Percentiles rank a stretch among this genome's conserved stretches.
phyloP scores from a whole-genome alignment of 169 alveolate species.

The Blepharisma undulans region DNA sequence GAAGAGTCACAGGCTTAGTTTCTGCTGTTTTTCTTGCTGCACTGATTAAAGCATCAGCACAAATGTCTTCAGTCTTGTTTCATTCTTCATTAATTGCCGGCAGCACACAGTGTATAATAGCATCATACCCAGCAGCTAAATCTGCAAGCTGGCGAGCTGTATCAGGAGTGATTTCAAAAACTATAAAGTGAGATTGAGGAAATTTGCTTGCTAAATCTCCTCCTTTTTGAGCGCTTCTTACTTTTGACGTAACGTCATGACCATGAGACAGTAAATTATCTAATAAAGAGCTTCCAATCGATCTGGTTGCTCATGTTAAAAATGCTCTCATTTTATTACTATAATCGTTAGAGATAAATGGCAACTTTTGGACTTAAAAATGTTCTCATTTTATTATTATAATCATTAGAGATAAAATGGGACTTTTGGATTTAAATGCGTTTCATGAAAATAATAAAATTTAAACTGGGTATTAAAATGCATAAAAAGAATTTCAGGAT shows the following conservation, averaged over 20 bases:
- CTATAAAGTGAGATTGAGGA: neutral
- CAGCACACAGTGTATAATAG: neutral
- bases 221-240: neutral
- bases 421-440: no score
- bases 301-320: neutral
- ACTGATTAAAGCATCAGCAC: neutral
- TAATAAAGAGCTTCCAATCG: neutral
- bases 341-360: no score
- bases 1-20: neutral
- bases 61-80: neutral
- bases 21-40: neutral
- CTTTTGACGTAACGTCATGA: neutral
- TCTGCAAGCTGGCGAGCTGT: neutral
- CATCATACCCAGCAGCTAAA: neutral
- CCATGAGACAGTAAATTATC: neutral
- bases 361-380: no score
- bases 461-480: no score
- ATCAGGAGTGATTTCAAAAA: neutral
- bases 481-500: no score
- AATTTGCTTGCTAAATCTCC: neutral
- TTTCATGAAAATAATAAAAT: no score
- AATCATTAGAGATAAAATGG: no score
- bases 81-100: neutral
- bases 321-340: neutral
- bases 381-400: no score